Evolutionary conservation across 176 grass and related monocot genomes (phyloP).

Genomic region (Oropetium thomaeum): DNA sequence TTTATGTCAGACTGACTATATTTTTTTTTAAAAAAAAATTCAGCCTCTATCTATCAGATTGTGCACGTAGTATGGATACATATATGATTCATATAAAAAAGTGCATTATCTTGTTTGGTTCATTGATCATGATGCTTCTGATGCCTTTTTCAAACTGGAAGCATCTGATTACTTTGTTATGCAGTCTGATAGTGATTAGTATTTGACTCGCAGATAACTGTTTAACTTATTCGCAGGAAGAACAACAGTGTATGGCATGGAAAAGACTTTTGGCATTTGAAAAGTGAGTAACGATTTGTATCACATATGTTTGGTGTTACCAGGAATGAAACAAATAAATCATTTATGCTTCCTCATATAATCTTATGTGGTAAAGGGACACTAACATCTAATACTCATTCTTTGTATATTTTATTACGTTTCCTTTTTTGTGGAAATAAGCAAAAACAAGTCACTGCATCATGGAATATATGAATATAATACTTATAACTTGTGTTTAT

Average conservation of each 20-base stretch:
- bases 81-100: background rate
- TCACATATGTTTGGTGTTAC: slow-evolving; percentile 16
- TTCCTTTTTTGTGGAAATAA: background rate
- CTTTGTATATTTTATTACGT: background rate
- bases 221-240: slow-evolving; percentile 65
- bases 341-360: background rate
- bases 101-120: slow-evolving; percentile 21
- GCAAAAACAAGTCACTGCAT: background rate
- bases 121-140: slow-evolving; percentile 32
- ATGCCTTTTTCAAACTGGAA: slow-evolving; percentile 8
- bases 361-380: background rate
- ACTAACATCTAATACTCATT: background rate
- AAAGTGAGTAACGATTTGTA: slow-evolving; percentile 60
- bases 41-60: background rate
- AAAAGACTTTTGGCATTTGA: slow-evolving; percentile 91
- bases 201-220: slow-evolving; percentile 28
- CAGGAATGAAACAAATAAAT: background rate
- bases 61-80: background rate
- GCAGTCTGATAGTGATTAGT: slow-evolving; percentile 27
- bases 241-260: slow-evolving; percentile 85
- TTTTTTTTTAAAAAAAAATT: too few relatives aligned
- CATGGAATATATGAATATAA: background rate
- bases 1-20: background rate
- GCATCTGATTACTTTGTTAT: slow-evolving; percentile 7
- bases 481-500: slow-evolving; percentile 1